Evolutionary conservation across 805 yeast species (phyloP).

Genomic region (Kluyveromyces lactis): DNA sequence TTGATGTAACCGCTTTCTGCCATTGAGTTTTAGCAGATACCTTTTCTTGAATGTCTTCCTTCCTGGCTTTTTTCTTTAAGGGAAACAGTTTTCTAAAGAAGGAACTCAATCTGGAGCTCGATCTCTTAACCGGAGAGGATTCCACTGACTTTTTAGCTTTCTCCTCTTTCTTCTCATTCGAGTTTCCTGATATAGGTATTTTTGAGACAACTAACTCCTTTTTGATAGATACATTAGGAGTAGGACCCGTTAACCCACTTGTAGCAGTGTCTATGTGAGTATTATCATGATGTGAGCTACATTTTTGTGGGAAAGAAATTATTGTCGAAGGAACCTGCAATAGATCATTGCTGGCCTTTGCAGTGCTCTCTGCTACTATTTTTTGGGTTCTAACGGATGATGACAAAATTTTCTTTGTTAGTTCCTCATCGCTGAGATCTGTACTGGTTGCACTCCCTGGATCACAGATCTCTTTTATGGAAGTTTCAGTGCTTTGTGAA

Average conservation of each 20-base stretch:
- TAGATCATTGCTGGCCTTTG: neutral
- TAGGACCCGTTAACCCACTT: too few species aligned
- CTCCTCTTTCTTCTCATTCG: too few species aligned
- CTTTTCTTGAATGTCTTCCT: neutral
- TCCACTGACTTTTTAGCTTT: too few species aligned
- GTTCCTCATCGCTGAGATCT: slow-evolving; percentile 1
- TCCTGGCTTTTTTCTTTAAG: slow-evolving; percentile 4
- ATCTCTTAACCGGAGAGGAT: neutral
- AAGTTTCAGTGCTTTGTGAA: slow-evolving; percentile 1
- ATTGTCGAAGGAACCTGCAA: neutral
- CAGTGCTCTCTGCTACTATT: too few species aligned
- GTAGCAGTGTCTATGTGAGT: too few species aligned
- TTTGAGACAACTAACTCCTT: too few species aligned
- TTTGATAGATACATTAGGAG: too few species aligned
- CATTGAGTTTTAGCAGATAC: too few species aligned
- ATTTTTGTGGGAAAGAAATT: too few species aligned
- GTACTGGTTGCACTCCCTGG: slow-evolving; percentile 4
- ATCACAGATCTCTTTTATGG: neutral
- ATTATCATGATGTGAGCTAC: too few species aligned
- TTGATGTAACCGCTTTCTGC: neutral
- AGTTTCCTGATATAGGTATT: too few species aligned
- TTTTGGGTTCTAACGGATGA: neutral
- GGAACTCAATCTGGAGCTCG: slow-evolving; percentile 9
- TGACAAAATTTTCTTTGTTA: neutral
- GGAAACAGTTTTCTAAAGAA: slow-evolving; percentile 12